Percentiles rank a stretch among this genome's conserved stretches.
phyloP scores from a whole-genome alignment of 78 protist species.

The Cavenderia fasciculata region DNA sequence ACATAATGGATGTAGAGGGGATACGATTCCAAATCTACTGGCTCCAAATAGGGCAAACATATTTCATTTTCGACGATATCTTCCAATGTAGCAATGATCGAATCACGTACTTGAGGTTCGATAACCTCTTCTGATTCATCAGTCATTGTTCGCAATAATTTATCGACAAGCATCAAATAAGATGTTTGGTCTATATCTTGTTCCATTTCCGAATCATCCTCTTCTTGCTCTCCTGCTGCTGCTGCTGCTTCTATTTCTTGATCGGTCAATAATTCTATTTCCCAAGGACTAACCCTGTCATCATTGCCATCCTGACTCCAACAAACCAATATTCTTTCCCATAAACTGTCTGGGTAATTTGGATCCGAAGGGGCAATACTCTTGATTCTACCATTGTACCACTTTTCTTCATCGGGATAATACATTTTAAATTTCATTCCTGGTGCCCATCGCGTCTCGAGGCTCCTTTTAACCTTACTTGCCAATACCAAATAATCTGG shows the following conservation, averaged over 20 bases:
- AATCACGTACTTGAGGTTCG: neutral
- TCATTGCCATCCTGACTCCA: conserved; percentile 61
- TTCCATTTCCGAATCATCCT: no score
- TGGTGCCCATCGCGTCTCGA: neutral
- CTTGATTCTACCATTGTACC: conserved; percentile 59
- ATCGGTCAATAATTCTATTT: conserved; percentile 23
- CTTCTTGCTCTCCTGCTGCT: neutral
- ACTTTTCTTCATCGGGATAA: conserved; percentile 47
- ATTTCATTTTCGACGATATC: conserved; percentile 21
- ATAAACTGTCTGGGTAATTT: conserved; percentile 50
- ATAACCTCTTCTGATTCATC: no score
- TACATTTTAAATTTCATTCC: conserved; percentile 53
- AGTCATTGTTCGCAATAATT: no score
- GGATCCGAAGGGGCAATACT: conserved; percentile 47
- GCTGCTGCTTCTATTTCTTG: neutral
- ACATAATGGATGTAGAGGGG: conserved; percentile 51
- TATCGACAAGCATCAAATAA: no score
- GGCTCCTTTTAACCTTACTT: conserved; percentile 1
- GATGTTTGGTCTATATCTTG: no score
- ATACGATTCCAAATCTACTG: conserved; percentile 35
- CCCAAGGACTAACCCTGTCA: conserved; percentile 63
- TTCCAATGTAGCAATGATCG: neutral
- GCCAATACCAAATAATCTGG: conserved; percentile 71
- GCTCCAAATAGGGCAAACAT: conserved; percentile 29
- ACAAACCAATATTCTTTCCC: conserved; percentile 51